Evolutionary conservation across 768 basidiomycete genomes (phyloP).

Genomic region (Punctularia strigosozonata): DNA sequence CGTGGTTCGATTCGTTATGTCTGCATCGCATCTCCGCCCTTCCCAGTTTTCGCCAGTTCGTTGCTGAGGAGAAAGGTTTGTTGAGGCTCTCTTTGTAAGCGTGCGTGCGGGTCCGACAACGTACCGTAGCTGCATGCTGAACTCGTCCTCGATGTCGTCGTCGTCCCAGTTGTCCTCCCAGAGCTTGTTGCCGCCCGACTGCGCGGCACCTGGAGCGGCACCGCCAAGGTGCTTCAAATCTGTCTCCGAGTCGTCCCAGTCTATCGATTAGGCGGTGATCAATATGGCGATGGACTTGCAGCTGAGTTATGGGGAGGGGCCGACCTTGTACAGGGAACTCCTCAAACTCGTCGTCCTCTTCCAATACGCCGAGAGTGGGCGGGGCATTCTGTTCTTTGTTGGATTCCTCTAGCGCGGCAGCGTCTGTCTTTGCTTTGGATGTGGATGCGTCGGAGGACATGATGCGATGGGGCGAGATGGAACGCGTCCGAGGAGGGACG

Average conservation of each 20-base stretch:
- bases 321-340: conserved; percentile 81
- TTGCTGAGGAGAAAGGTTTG: conserved; percentile 25
- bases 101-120: conserved; percentile 20
- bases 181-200: conserved; percentile 77
- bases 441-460: conserved; percentile 1
- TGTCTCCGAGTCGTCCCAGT: conserved; percentile 83
- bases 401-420: neutral
- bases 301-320: conserved; percentile 7
- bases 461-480: neutral
- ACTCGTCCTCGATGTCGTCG: conserved; percentile 96
- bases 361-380: conserved; percentile 76
- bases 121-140: conserved; percentile 89
- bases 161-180: conserved; percentile 99
- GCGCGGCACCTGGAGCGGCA: conserved; percentile 60
- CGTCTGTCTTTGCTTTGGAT: neutral
- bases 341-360: conserved; percentile 97
- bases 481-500: neutral
- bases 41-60: conserved; percentile 51
- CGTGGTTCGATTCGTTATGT: neutral
- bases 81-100: no score
- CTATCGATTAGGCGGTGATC: no score
- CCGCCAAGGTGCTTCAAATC: conserved; percentile 71
- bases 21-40: conserved; percentile 22
- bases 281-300: no score
- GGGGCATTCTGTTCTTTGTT: conserved; percentile 32